Conservation (phyloP, 306 rosid species). For the Cicer bijugum region DNA sequence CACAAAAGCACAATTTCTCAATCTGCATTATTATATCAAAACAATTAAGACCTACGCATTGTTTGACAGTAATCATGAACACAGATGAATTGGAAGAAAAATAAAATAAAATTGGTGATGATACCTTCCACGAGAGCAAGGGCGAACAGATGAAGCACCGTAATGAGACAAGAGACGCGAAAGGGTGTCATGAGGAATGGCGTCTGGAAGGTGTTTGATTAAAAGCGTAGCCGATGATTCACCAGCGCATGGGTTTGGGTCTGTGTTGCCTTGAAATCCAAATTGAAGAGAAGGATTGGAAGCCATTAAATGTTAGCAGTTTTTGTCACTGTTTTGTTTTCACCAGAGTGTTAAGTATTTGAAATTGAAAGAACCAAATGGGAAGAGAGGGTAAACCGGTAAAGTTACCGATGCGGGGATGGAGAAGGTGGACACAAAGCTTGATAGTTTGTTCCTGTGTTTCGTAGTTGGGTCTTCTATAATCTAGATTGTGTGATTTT, state of each 20-base stretch:
- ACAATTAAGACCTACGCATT: not conserved
- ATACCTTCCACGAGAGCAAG: constrained; percentile 62
- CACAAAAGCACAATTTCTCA: constrained; percentile 79
- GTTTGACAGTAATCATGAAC: constrained; percentile 1
- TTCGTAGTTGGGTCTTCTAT: no score
- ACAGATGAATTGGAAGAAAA: no score
- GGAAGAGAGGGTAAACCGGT: not conserved
- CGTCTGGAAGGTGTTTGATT: constrained; percentile 77
- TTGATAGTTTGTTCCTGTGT: no score
- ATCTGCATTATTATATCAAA: constrained; percentile 47
- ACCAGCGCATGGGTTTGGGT: constrained; percentile 20
- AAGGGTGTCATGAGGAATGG: constrained; percentile 73
- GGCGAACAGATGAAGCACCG: constrained; percentile 75
- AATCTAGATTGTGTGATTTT: no score
- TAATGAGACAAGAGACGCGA: constrained; percentile 69
- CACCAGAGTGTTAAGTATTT: not conserved
- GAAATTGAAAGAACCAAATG: not conserved
- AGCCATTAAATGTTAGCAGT: constrained; percentile 29
- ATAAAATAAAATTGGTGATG: no score
- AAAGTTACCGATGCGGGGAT: not conserved
- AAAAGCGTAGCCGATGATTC: constrained; percentile 53
- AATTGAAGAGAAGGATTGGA: constrained; percentile 1
- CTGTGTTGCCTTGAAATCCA: constrained; percentile 46
- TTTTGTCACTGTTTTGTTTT: constrained; percentile 16
- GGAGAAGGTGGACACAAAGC: not conserved